These are phyloP conservation scores for Earliella scabrosa DNA, from an alignment of 1,284 basidiomycete species.

Conservation along the genomic window DNA sequence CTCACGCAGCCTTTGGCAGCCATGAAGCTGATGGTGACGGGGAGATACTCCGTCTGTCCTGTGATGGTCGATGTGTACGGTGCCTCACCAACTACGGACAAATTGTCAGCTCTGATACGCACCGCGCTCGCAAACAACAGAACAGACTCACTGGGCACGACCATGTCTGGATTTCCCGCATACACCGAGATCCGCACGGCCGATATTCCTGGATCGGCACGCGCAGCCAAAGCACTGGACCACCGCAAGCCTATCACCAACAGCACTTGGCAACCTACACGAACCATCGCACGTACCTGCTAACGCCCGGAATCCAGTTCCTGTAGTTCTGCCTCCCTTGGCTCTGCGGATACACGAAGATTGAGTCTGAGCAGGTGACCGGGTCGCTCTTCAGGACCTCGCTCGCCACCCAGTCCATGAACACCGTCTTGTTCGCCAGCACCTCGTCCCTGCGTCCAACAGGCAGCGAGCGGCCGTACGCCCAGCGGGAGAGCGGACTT, in stretches of 20 bases:
- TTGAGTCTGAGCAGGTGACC: constrained; percentile 40
- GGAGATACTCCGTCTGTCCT: constrained; percentile 41
- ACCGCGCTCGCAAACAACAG: no score
- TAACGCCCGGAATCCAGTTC: constrained; percentile 32
- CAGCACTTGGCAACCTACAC: constrained; percentile 4
- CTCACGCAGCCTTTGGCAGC: constrained; percentile 43
- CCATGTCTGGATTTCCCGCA: constrained; percentile 42
- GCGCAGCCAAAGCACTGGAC: constrained; percentile 26
- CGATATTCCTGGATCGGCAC: constrained; percentile 38
- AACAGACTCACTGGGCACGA: constrained; percentile 42
- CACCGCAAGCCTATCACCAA: constrained; percentile 11
- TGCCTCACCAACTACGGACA: constrained; percentile 40
- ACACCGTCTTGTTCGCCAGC: constrained; percentile 34
- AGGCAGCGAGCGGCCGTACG: constrained; percentile 33
- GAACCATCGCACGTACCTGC: constrained; percentile 22
- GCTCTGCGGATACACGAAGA: constrained; percentile 43
- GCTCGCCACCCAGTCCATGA: constrained; percentile 42
- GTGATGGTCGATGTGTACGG: constrained; percentile 45
- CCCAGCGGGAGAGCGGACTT: constrained; percentile 41
- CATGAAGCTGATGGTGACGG: constrained; percentile 43
- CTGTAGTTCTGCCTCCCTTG: constrained; percentile 31
- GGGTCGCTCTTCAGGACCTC: constrained; percentile 36
- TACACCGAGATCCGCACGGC: constrained; percentile 34
- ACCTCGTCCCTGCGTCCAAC: constrained; percentile 30
- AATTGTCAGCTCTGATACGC: no score